These are phyloP conservation scores for Isatis lusitanica DNA, from an alignment of 441 rosid genomes.

Conservation along the genomic window DNA sequence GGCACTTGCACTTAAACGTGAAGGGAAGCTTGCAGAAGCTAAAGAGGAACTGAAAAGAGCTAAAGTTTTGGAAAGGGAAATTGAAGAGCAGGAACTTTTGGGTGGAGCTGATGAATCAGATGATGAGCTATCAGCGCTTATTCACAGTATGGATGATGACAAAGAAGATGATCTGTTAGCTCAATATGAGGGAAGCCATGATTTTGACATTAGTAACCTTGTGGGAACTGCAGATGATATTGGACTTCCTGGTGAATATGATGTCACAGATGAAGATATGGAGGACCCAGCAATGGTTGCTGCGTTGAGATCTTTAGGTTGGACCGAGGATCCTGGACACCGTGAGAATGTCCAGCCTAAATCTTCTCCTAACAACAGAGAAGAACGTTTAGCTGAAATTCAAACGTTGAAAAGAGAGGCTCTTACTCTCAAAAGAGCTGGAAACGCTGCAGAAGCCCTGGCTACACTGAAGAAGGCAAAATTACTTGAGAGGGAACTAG, in stretches of 20 bases:
- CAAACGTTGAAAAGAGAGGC: slow-evolving; percentile 68
- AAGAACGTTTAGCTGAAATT: slow-evolving; percentile 50
- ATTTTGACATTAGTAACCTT: slow-evolving; percentile 50
- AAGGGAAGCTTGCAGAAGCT: slow-evolving; percentile 93
- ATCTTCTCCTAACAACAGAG: slow-evolving; percentile 41
- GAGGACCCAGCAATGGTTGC: slow-evolving; percentile 78
- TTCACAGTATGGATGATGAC: slow-evolving; percentile 59
- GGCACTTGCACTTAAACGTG: slow-evolving; percentile 83
- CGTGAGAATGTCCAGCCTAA: slow-evolving; percentile 31
- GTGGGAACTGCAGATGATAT: slow-evolving; percentile 51
- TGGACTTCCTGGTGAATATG: slow-evolving; percentile 56
- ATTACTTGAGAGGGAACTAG: slow-evolving; percentile 65
- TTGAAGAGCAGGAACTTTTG: slow-evolving; percentile 85
- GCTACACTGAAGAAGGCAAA: slow-evolving; percentile 74
- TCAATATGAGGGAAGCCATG: slow-evolving; percentile 44
- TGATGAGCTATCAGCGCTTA: slow-evolving; percentile 81
- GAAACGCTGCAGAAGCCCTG: slow-evolving; percentile 71
- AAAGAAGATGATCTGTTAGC: slow-evolving; percentile 50
- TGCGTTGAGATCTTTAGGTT: slow-evolving; percentile 72
- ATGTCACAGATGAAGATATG: slow-evolving; percentile 88
- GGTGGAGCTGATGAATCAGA: slow-evolving; percentile 80
- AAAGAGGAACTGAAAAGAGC: slow-evolving; percentile 94
- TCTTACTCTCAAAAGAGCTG: slow-evolving; percentile 57
- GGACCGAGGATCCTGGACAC: slow-evolving; percentile 60
- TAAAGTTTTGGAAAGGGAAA: slow-evolving; percentile 80